Evolutionary conservation across 2,329 filamentous ascomycete genomes (phyloP).

Genomic region (Chrysoporthe austroafricana): DNA sequence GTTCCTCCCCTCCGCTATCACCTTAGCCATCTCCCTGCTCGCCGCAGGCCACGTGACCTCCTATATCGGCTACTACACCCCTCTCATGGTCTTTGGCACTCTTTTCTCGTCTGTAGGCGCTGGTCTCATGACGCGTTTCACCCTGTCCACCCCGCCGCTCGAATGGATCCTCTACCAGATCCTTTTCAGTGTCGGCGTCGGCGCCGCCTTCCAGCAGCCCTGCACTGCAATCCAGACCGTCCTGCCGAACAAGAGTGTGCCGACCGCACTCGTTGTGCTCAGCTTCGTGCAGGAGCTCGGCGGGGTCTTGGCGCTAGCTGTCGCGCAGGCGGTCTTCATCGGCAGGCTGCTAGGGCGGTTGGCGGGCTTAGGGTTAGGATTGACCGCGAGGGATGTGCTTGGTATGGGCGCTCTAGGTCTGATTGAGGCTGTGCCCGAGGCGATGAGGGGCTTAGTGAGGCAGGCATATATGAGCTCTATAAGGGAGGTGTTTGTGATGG

Average conservation of each 20-base stretch:
- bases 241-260: neutral
- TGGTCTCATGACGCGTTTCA: conserved; percentile 55
- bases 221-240: conserved; percentile 5
- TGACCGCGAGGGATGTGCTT: conserved; percentile 7
- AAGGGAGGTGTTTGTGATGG: conserved; percentile 10
- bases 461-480: neutral
- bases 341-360: neutral
- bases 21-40: conserved; percentile 53
- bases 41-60: conserved; percentile 46
- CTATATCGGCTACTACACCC: conserved; percentile 47
- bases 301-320: neutral
- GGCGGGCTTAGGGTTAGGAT: neutral
- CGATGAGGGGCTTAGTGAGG: neutral
- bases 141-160: conserved; percentile 45
- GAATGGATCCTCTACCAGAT: conserved; percentile 62
- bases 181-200: conserved; percentile 37
- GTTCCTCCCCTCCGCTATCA: conserved; percentile 55
- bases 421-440: neutral
- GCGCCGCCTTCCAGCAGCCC: conserved; percentile 10
- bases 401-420: neutral
- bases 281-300: conserved; percentile 8
- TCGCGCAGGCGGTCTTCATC: conserved; percentile 7
- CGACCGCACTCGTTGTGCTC: neutral
- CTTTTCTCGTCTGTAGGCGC: conserved; percentile 36
- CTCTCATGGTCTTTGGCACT: conserved; percentile 46